Percentiles rank a stretch among this genome's conserved stretches.
Evolutionary conservation across 129 eudicot genomes (phyloP).

Genomic region (Lactuca saligna): DNA sequence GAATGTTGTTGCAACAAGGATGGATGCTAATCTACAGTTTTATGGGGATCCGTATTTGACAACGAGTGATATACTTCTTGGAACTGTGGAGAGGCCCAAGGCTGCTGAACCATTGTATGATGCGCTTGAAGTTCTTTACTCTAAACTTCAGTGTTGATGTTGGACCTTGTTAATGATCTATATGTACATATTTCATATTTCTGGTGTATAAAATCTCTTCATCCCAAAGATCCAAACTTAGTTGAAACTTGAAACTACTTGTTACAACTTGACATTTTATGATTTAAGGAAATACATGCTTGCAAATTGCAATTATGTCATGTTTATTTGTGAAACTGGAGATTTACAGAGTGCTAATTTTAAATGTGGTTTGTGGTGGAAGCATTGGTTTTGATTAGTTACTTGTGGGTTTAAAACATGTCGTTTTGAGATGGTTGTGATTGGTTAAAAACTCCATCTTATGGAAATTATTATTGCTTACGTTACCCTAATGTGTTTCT

Average conservation of each 20-base stretch:
- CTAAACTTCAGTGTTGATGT: conserved; percentile 31
- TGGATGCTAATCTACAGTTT: conserved; percentile 81
- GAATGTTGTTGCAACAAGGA: conserved; percentile 81
- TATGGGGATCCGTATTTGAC: conserved; percentile 97
- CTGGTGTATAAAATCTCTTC: conserved; percentile 6
- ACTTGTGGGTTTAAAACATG: too few species aligned
- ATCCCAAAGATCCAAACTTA: background rate
- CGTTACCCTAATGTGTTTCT: too few species aligned
- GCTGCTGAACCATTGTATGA: conserved; percentile 92
- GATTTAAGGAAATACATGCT: background rate
- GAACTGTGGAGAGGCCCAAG: conserved; percentile 85
- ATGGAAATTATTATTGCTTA: too few species aligned
- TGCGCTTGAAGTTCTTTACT: conserved; percentile 67
- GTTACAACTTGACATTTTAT: conserved; percentile 3
- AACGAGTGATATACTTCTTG: conserved; percentile 80
- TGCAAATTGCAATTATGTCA: too few species aligned
- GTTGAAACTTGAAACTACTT: conserved; percentile 8
- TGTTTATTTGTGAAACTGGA: too few species aligned
- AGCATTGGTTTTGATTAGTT: too few species aligned
- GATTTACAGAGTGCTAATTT: too few species aligned
- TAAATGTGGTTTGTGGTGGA: too few species aligned
- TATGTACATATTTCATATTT: conserved; percentile 20
- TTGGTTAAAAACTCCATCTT: too few species aligned
- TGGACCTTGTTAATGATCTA: conserved; percentile 6
- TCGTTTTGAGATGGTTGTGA: too few species aligned